phyloP scores from a whole-genome alignment of 192 early-diverging fungal species.

The Mortierella alpina region DNA sequence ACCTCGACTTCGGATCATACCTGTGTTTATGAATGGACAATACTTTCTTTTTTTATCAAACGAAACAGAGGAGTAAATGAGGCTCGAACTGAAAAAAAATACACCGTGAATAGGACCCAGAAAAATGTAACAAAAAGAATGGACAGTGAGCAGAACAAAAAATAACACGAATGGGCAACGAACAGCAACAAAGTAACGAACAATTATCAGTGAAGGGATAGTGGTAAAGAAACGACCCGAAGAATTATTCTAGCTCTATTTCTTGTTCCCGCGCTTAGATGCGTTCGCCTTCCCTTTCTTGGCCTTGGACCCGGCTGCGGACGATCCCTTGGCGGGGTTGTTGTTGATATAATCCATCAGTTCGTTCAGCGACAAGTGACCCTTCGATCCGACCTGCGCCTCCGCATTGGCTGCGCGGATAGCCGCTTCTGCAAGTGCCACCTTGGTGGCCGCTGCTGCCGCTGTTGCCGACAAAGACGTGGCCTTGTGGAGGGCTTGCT shows the following conservation, averaged over 20 bases:
- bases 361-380: conserved; percentile 81
- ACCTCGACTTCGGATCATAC: no score
- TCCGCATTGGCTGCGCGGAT: conserved; percentile 48
- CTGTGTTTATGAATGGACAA: no score
- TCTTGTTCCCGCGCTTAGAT: conserved; percentile 40
- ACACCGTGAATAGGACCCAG: neutral
- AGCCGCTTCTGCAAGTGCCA: conserved; percentile 37
- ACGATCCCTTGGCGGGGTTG: conserved; percentile 20
- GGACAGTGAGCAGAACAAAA: neutral
- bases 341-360: conserved; percentile 76
- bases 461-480: conserved; percentile 40
- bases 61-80: no score
- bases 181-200: neutral
- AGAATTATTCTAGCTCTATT: conserved; percentile 5
- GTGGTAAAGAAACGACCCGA: neutral
- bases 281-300: conserved; percentile 28
- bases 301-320: conserved; percentile 23
- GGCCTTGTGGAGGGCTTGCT: conserved; percentile 16
- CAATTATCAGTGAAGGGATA: neutral
- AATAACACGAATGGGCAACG: conserved; percentile 6
- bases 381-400: conserved; percentile 63
- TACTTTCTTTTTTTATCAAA: no score
- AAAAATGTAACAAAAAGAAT: neutral
- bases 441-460: conserved; percentile 54
- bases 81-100: neutral